Base-by-base conservation (phyloP, 169 alveolate species). In the Plasmodium billcollinsi region DNA sequence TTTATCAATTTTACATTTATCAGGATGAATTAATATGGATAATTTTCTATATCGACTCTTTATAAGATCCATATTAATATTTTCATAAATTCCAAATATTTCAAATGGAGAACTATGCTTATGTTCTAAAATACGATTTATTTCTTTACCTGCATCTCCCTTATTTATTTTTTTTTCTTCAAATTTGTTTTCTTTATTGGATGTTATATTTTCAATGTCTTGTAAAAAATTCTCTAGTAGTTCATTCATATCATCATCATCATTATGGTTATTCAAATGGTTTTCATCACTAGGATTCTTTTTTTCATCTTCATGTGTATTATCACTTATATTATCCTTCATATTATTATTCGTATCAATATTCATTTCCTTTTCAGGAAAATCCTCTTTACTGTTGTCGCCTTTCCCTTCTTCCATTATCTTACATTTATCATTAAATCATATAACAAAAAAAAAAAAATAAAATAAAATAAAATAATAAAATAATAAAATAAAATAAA, bases 21-120 rank as follows among this genome's bases (percentile, higher is more conserved):
- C 99, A 4, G 99, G 99, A 76, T 97, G 99, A 62, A 97, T 96
- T 67, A 94, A 80, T 21, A 96, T 83, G 12, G 98, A 95, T 29
- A 95, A 75, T 74, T 90, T 76, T 62, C 91, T 92, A 91, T 93
- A 92, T 52, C 88, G 88, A 18, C 93, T 93, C 59, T 76, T 94
- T 59, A 94, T 91, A 54, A 63, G 67, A 26, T 92, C 94, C 91
- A 86, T 45, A 61, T 71, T 59, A 18, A 86, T 49, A 49, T 83
- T 62, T 72, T 72, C 76, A 33, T 62, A 58, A 71, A 86, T 71
- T 39, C 50, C 88, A 86, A 86, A 73, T 45, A 86, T 73, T 86
- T 70, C 88, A 86, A 86, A 73, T 6, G 92, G 88, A 5, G 92
- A 72, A 20, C 72, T 71, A 71, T 86, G 26, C 49, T 86, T 86